phyloP scores from a whole-genome alignment of 129 eudicot species.

The Gnaphalium uliginosum region DNA sequence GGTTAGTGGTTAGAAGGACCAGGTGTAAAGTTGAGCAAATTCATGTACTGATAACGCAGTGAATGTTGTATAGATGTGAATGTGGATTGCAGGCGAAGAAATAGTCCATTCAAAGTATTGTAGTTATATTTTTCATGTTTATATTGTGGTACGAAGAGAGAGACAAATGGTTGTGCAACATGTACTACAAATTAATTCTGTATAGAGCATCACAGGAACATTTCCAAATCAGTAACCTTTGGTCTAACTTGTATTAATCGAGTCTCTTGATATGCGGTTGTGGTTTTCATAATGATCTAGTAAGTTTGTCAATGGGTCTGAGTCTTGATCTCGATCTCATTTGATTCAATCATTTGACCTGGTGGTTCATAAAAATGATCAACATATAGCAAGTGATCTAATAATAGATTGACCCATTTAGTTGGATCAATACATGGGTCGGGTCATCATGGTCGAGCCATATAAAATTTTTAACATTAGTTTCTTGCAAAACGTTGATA shows the following conservation, averaged over 20 bases:
- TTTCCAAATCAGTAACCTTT: neutral
- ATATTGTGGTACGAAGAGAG: neutral
- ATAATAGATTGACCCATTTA: too few species aligned
- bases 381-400: too few species aligned
- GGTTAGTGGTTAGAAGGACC: neutral
- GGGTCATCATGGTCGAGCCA: too few species aligned
- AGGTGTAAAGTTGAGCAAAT: neutral
- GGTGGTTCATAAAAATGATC: too few species aligned
- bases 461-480: too few species aligned
- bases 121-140: neutral
- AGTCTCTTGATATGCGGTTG: neutral
- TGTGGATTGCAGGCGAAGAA: constrained; percentile 7
- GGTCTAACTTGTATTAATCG: neutral
- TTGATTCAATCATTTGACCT: too few species aligned
- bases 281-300: too few species aligned
- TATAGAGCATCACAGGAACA: neutral
- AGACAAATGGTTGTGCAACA: neutral
- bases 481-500: too few species aligned
- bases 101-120: neutral
- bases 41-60: neutral
- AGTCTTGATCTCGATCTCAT: too few species aligned
- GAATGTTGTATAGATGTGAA: constrained; percentile 2
- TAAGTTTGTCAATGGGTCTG: too few species aligned
- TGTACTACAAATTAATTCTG: neutral
- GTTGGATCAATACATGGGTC: too few species aligned